phyloP scores from a whole-genome alignment of 2,329 filamentous ascomycete genomes.

The Cadophora gregata region DNA sequence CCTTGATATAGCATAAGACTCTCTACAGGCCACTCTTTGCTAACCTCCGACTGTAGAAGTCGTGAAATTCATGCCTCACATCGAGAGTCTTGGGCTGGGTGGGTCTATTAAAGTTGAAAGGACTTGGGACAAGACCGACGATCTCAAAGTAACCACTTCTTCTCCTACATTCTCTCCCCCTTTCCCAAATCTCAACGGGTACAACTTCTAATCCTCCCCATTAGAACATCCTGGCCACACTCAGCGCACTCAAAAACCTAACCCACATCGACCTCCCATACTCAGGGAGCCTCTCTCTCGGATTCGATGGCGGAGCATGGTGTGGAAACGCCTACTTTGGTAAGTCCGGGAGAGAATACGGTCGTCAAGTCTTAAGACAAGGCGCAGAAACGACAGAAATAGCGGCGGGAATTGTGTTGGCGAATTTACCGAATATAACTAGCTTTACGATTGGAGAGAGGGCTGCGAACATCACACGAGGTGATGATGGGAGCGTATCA shows the following conservation, averaged over 20 bases:
- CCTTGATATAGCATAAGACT: too few relatives aligned
- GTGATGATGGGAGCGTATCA: slow-evolving; percentile 2
- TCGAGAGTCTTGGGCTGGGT: slow-evolving; percentile 13
- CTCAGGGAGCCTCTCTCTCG: slow-evolving; percentile 3
- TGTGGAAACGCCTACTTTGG: slow-evolving; percentile 25
- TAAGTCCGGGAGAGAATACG: slow-evolving; percentile 17
- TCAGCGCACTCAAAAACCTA: slow-evolving; percentile 14
- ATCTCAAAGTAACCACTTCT: slow-evolving; percentile 4
- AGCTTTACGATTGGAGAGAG: slow-evolving; percentile 12
- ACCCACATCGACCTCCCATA: slow-evolving; percentile 20
- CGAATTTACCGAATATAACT: not conserved
- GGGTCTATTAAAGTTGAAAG: not conserved
- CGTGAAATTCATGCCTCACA: slow-evolving; percentile 19
- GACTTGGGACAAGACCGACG: too few relatives aligned
- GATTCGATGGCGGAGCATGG: slow-evolving; percentile 16
- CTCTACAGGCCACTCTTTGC: not conserved
- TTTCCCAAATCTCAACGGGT: not conserved
- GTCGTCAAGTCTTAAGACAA: slow-evolving; percentile 1
- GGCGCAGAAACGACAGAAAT: slow-evolving; percentile 13
- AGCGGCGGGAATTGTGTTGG: slow-evolving; percentile 15
- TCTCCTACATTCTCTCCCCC: not conserved
- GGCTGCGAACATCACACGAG: slow-evolving; percentile 7
- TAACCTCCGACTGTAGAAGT: slow-evolving; percentile 9
- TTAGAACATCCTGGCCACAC: not conserved
- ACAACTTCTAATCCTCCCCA: not conserved